Evolutionary conservation across 805 yeast genomes (phyloP).

Genomic region (Ogataea kodamae): DNA sequence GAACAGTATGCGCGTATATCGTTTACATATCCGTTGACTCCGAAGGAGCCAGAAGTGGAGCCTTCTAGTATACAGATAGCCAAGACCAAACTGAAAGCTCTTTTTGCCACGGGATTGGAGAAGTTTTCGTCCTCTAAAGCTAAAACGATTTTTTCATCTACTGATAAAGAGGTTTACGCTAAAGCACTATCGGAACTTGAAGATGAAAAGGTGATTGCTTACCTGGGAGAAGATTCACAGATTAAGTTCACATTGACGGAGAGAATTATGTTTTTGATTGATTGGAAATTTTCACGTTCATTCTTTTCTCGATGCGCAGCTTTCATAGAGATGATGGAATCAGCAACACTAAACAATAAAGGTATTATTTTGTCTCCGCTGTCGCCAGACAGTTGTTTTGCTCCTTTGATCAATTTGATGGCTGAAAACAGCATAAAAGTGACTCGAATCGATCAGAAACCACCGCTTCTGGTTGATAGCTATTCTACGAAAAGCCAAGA

Average conservation of each 20-base stretch:
- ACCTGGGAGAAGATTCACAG: slow-evolving; percentile 45
- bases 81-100: slow-evolving; percentile 46
- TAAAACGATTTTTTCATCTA: slow-evolving; percentile 40
- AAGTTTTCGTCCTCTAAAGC: slow-evolving; percentile 47
- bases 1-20: slow-evolving; percentile 44
- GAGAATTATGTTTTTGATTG: slow-evolving; percentile 39
- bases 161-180: slow-evolving; percentile 45
- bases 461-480: slow-evolving; percentile 48
- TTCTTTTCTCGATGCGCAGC: slow-evolving; percentile 44
- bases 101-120: slow-evolving; percentile 52
- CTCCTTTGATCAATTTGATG: slow-evolving; percentile 54
- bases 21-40: slow-evolving; percentile 37
- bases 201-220: slow-evolving; percentile 53
- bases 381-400: slow-evolving; percentile 60
- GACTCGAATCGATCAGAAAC: slow-evolving; percentile 53
- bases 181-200: slow-evolving; percentile 51
- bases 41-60: slow-evolving; percentile 12
- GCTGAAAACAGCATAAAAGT: slow-evolving; percentile 40
- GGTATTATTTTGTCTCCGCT: slow-evolving; percentile 56
- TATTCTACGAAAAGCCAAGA: slow-evolving; percentile 78
- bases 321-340: slow-evolving; percentile 43
- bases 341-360: slow-evolving; percentile 41
- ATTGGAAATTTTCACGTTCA: slow-evolving; percentile 35
- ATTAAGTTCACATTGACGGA: slow-evolving; percentile 58
- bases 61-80: slow-evolving; percentile 34